These are phyloP conservation scores for Limnanthes douglasii DNA, from an alignment of 345 rosid species.

Conservation along the genomic window DNA sequence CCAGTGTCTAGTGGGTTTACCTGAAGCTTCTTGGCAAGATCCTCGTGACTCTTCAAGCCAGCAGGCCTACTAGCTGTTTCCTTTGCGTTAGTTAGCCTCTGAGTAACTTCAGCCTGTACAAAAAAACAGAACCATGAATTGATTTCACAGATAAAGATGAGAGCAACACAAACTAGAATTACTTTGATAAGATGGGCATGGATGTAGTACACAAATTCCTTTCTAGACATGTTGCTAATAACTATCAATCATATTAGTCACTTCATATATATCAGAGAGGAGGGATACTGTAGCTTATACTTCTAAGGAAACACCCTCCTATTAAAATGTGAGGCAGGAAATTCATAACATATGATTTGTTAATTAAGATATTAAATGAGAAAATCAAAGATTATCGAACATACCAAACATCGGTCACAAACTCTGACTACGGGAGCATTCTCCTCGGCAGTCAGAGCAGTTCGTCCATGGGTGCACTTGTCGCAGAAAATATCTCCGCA, in stretches of 20 bases:
- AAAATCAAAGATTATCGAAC: conserved; percentile 4
- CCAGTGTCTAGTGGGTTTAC: conserved; percentile 25
- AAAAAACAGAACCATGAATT: background rate
- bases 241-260: background rate
- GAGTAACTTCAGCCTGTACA: conserved; percentile 84
- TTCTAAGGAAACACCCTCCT: conserved; percentile 2
- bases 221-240: background rate
- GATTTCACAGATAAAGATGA: background rate
- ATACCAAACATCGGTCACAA: conserved; percentile 91
- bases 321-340: background rate
- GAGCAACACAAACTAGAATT: too few relatives aligned
- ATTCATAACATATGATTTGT: background rate
- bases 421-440: conserved; percentile 92
- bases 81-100: conserved; percentile 76
- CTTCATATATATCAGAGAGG: background rate
- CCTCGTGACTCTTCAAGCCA: conserved; percentile 74
- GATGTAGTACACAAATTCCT: too few relatives aligned
- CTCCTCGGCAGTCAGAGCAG: conserved; percentile 89
- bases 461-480: conserved; percentile 92
- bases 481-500: conserved; percentile 99
- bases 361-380: background rate
- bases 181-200: too few relatives aligned
- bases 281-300: conserved; percentile 2
- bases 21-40: conserved; percentile 94
- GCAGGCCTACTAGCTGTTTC: conserved; percentile 61